These are phyloP conservation scores for Trametes hirsuta DNA, from an alignment of 1,284 basidiomycete species.

Conservation along the genomic window DNA sequence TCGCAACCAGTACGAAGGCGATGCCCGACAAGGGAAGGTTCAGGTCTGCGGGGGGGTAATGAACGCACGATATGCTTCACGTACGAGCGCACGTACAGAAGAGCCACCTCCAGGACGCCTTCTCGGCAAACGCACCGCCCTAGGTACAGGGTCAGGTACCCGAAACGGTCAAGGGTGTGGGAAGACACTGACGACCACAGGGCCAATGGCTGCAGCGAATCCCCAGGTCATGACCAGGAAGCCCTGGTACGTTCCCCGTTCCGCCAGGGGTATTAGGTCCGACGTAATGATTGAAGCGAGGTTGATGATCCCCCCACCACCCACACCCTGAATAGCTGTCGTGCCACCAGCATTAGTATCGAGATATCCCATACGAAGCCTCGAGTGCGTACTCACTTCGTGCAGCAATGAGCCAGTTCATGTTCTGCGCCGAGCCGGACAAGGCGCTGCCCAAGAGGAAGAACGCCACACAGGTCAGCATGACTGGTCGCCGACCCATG, in stretches of 20 bases:
- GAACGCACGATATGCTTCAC: not conserved
- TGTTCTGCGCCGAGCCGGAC: constrained; percentile 38
- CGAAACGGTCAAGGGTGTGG: not conserved
- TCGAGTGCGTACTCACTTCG: constrained; percentile 3
- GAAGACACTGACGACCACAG: constrained; percentile 33
- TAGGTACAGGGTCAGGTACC: not conserved
- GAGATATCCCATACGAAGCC: too few species aligned
- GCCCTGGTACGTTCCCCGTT: constrained; percentile 41
- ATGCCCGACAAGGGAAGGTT: constrained; percentile 41
- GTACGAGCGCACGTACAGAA: constrained; percentile 25
- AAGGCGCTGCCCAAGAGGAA: constrained; percentile 42
- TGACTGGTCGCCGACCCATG: constrained; percentile 39
- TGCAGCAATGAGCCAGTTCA: constrained; percentile 38
- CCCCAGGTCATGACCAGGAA: constrained; percentile 38
- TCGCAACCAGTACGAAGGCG: constrained; percentile 35
- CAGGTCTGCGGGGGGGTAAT: constrained; percentile 27
- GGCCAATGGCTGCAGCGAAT: constrained; percentile 37
- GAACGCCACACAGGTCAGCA: constrained; percentile 34
- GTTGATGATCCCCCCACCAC: constrained; percentile 41
- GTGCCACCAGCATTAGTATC: too few species aligned
- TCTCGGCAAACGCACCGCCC: constrained; percentile 26
- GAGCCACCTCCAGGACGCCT: constrained; percentile 32
- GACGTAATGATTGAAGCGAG: constrained; percentile 39
- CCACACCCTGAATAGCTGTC: constrained; percentile 41
- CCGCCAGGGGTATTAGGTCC: constrained; percentile 40